Evolutionary conservation across 2,329 filamentous ascomycete species (phyloP).

Genomic region (Coniochaeta sp.): DNA sequence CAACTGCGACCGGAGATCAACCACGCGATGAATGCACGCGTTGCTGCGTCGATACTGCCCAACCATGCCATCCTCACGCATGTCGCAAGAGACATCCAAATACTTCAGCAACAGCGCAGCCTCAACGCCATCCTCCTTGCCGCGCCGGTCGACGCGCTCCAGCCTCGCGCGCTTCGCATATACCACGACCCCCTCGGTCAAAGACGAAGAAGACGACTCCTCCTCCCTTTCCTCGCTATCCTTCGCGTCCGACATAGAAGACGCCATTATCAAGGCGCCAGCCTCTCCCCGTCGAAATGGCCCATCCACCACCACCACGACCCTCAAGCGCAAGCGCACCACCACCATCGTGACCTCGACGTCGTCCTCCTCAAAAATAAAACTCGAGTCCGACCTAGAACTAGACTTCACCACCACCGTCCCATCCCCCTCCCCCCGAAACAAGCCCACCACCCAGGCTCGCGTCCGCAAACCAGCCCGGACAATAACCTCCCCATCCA

Average conservation of each 20-base stretch:
- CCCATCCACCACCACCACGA: constrained; percentile 3
- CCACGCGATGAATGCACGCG: background rate
- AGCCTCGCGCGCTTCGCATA: constrained; percentile 40
- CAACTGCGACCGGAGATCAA: background rate
- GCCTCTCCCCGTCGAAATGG: background rate
- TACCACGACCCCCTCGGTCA: constrained; percentile 16
- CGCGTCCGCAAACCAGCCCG: constrained; percentile 39
- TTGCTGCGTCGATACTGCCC: background rate
- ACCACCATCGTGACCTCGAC: constrained; percentile 18
- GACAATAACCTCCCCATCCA: constrained; percentile 13
- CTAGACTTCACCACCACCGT: constrained; percentile 20
- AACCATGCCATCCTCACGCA: constrained; percentile 48
- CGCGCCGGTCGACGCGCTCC: constrained; percentile 42
- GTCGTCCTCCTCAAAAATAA: constrained; percentile 21
- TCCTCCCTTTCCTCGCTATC: background rate
- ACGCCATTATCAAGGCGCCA: constrained; percentile 17
- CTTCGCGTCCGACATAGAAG: constrained; percentile 23
- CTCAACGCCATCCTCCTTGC: constrained; percentile 17
- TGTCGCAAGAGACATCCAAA: constrained; percentile 52
- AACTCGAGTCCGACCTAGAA: constrained; percentile 5
- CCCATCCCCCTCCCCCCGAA: constrained; percentile 19
- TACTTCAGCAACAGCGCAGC: constrained; percentile 41
- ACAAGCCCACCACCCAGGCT: constrained; percentile 7
- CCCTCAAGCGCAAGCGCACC: constrained; percentile 23
- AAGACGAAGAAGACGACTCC: constrained; percentile 5